Percentiles rank a stretch among this genome's conserved stretches.
These are phyloP conservation scores for Phytophthora hibernalis DNA, from an alignment of 352 stramenopile species.

Conservation along the genomic window DNA sequence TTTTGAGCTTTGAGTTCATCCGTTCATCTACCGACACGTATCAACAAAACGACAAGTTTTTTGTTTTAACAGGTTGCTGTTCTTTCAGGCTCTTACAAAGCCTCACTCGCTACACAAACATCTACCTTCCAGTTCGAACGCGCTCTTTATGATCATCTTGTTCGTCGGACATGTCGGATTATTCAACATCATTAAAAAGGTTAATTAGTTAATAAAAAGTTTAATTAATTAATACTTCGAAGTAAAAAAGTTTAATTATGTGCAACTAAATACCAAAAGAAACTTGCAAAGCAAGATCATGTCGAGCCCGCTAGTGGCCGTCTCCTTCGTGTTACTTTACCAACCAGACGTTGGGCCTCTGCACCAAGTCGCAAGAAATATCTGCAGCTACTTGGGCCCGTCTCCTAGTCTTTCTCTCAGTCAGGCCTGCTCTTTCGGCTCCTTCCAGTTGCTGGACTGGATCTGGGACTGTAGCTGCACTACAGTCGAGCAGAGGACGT, in stretches of 20 bases:
- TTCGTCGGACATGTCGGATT: no score
- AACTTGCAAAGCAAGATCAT: neutral
- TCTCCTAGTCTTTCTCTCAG: neutral
- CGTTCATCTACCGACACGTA: no score
- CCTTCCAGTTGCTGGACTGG: slow-evolving; percentile 10
- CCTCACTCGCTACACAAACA: no score
- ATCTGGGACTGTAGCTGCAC: slow-evolving; percentile 17
- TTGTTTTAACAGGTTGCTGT: slow-evolving; percentile 15
- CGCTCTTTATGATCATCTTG: slow-evolving; percentile 79
- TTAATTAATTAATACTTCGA: no score
- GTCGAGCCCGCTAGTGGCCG: slow-evolving; percentile 3
- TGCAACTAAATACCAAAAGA: no score
- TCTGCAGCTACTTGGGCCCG: slow-evolving; percentile 9
- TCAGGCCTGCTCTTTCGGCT: slow-evolving; percentile 13
- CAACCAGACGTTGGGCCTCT: neutral
- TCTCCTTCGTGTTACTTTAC: slow-evolving; percentile 2
- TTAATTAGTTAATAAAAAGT: no score
- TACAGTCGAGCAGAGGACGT: neutral
- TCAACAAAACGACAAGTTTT: no score
- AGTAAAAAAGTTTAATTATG: no score
- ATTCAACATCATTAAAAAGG: no score
- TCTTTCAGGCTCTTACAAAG: slow-evolving; percentile 6
- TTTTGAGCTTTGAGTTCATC: no score
- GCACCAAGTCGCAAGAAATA: neutral
- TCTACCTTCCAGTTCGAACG: slow-evolving; percentile 39